Conservation (phyloP, 2,329 filamentous ascomycete species). For the Cercospora beticola region DNA sequence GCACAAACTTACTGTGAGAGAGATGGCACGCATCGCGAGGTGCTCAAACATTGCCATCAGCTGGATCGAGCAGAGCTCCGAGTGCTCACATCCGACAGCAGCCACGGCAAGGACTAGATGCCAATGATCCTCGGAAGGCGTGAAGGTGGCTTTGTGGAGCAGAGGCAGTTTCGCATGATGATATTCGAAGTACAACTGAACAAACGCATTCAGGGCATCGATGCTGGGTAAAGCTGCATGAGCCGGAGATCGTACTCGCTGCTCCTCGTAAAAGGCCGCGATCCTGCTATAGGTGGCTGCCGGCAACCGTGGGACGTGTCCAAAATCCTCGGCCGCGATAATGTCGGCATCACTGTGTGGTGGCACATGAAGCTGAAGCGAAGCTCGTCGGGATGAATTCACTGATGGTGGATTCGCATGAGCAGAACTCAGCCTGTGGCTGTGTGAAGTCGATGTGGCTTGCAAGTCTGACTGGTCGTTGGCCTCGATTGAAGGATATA, state of each 20-base stretch:
- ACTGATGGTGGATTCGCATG: background rate
- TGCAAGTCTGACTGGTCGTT: background rate
- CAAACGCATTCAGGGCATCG: conserved; percentile 11
- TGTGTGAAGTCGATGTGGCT: background rate
- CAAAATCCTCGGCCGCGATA: conserved; percentile 7
- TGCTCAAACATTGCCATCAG: conserved; percentile 14
- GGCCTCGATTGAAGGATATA: conserved; percentile 6
- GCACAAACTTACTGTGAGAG: background rate
- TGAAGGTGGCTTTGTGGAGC: conserved; percentile 13
- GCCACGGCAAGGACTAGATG: conserved; percentile 10
- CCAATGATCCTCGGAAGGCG: conserved; percentile 9
- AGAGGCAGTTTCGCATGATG: conserved; percentile 8
- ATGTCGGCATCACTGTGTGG: conserved; percentile 4
- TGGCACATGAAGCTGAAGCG: background rate
- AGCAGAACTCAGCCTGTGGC: background rate
- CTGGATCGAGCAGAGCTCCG: conserved; percentile 4
- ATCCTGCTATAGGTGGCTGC: conserved; percentile 8
- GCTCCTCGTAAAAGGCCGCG: conserved; percentile 1
- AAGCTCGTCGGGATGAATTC: background rate
- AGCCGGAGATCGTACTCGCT: background rate
- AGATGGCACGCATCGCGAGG: conserved; percentile 13
- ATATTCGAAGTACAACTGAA: conserved; percentile 12
- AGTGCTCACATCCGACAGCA: conserved; percentile 9
- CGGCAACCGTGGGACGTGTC: background rate
- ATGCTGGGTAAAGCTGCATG: conserved; percentile 1